Percentiles rank a stretch among this genome's conserved stretches.
phyloP scores from a whole-genome alignment of 2,329 filamentous ascomycete genomes.

The Exophiala sp. region DNA sequence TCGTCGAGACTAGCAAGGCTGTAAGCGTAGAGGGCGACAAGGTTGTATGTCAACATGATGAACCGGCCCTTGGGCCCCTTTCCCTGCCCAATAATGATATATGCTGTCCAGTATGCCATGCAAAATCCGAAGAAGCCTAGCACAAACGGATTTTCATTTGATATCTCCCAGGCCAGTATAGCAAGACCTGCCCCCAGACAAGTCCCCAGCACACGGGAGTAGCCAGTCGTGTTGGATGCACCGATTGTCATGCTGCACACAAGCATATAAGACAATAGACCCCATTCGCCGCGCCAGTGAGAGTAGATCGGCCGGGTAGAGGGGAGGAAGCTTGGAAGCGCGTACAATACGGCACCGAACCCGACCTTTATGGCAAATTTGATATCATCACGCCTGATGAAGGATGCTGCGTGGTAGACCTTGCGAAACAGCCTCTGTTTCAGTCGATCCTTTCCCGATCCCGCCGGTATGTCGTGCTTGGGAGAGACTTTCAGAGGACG shows the following conservation, averaged over 20 bases:
- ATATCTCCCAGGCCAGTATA: slow-evolving; percentile 69
- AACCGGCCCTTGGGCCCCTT: slow-evolving; percentile 90
- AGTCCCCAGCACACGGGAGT: slow-evolving; percentile 79
- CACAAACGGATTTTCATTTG: slow-evolving; percentile 64
- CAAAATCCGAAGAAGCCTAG: slow-evolving; percentile 78
- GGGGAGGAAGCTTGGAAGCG: slow-evolving; percentile 78
- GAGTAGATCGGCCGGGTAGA: slow-evolving; percentile 72
- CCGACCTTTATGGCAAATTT: slow-evolving; percentile 90
- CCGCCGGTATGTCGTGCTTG: slow-evolving; percentile 4
- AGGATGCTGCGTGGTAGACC: slow-evolving; percentile 50
- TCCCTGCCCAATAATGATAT: slow-evolving; percentile 75
- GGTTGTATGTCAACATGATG: slow-evolving; percentile 91
- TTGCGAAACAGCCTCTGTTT: slow-evolving; percentile 30
- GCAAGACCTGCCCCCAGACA: slow-evolving; percentile 72
- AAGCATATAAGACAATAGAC: slow-evolving; percentile 92
- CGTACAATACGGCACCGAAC: slow-evolving; percentile 80
- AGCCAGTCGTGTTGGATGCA: slow-evolving; percentile 86
- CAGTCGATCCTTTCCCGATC: slow-evolving; percentile 15
- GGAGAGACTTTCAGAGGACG: slow-evolving; percentile 11
- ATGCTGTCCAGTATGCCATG: slow-evolving; percentile 77
- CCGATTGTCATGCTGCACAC: slow-evolving; percentile 97
- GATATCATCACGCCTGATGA: slow-evolving; percentile 60
- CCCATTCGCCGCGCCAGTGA: slow-evolving; percentile 94
- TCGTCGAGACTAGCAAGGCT: slow-evolving; percentile 74
- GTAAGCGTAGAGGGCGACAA: slow-evolving; percentile 90